phyloP scores from a whole-genome alignment of 257 asterid genomes.

The Haberlea rhodopensis region DNA sequence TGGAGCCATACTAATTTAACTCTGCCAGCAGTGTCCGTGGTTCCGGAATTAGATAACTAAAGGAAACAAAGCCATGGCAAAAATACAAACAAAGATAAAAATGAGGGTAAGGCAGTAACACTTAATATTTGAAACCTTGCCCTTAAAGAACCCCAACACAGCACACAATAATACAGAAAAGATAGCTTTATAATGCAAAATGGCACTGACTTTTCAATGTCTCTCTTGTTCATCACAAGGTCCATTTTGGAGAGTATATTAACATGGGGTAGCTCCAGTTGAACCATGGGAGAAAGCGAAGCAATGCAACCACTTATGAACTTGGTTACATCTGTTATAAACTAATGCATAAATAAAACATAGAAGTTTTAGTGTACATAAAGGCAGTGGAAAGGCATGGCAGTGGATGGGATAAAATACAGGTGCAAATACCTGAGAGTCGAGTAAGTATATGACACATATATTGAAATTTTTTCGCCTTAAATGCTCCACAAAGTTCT shows the following conservation, averaged over 20 bases:
- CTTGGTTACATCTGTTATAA: slow-evolving; percentile 96
- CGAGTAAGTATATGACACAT: slow-evolving; percentile 87
- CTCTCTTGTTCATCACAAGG: slow-evolving; percentile 88
- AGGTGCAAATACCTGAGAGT: slow-evolving; percentile 69
- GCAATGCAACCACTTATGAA: slow-evolving; percentile 97
- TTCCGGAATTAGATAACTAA: slow-evolving; percentile 82
- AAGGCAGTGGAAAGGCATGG: slow-evolving; percentile 4
- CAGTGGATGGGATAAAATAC: slow-evolving; percentile 1
- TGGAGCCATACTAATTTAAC: slow-evolving; percentile 89
- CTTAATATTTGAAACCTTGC: neutral
- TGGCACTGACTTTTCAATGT: slow-evolving; percentile 71
- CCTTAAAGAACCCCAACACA: too few relatives aligned
- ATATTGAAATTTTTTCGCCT: slow-evolving; percentile 77
- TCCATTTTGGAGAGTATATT: slow-evolving; percentile 97
- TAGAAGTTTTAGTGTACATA: slow-evolving; percentile 18
- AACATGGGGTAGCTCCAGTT: slow-evolving; percentile 97
- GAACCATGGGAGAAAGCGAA: slow-evolving; percentile 94
- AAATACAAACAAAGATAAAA: slow-evolving; percentile 15
- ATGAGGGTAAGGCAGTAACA: slow-evolving; percentile 9
- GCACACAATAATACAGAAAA: neutral
- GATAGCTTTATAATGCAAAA: slow-evolving; percentile 2
- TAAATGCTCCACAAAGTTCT: slow-evolving; percentile 83
- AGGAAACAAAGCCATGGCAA: slow-evolving; percentile 22
- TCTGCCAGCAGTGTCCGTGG: slow-evolving; percentile 73
- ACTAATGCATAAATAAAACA: slow-evolving; percentile 38